Evolutionary conservation across 108 stramenopile species (phyloP).

Genomic region (Schizochytrium sp.): DNA sequence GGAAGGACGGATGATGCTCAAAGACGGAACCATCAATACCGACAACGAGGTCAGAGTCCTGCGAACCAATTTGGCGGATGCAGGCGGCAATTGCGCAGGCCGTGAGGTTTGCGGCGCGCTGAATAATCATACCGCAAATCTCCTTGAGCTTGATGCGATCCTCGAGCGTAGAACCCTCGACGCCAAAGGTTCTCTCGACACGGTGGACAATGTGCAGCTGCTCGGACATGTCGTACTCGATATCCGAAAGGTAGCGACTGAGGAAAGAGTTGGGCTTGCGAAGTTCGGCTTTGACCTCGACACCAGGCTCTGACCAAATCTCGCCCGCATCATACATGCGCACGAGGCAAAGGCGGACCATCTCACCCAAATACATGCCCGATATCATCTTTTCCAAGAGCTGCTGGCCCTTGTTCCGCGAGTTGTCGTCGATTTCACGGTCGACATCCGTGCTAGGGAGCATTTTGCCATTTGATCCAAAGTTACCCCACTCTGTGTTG

Average conservation of each 20-base stretch:
- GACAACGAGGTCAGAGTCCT: background rate
- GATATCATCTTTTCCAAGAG: constrained; percentile 26
- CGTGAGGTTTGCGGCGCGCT: constrained; percentile 19
- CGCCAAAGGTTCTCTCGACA: background rate
- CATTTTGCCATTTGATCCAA: background rate
- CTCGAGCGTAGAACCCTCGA: background rate
- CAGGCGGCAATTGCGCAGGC: constrained; percentile 9
- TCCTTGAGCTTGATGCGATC: constrained; percentile 20
- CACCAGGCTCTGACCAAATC: background rate
- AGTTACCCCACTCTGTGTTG: constrained; percentile 26
- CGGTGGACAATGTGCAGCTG: background rate
- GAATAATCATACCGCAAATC: constrained; percentile 4
- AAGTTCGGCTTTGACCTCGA: background rate
- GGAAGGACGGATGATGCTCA: constrained; percentile 15
- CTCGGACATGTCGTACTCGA: background rate
- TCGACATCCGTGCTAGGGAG: constrained; percentile 9
- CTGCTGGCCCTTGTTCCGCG: constrained; percentile 2
- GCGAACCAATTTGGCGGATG: background rate
- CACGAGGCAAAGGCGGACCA: background rate
- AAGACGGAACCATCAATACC: constrained; percentile 23
- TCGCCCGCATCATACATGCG: background rate
- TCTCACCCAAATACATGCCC: constrained; percentile 19
- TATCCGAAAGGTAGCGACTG: background rate
- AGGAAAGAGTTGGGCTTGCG: background rate
- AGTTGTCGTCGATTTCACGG: background rate